Evolutionary conservation across 257 asterid genomes (phyloP), one percentile per base, ranked within the genome.

Genomic region (Nicotiana obtusifolia): DNA sequence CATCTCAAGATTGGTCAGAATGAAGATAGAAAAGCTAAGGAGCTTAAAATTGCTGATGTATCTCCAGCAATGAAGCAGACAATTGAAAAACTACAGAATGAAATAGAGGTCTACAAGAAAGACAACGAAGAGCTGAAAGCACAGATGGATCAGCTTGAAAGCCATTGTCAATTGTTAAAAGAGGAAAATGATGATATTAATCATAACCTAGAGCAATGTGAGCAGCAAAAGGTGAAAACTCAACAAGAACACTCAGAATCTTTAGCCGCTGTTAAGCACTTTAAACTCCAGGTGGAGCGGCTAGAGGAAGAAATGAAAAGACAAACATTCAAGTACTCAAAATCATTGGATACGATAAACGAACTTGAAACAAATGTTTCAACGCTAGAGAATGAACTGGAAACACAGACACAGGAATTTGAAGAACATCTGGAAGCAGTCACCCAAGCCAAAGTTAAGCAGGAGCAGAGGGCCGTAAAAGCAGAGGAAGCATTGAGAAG

Each of bases 401-500:
- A 90, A 86, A 86, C 76, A 37, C 92, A 90, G 87, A 89, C 88
- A 59, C 89, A 77, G 84, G 87, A 81, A 73, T 92, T 90, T 81
- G 90, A 90, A 81, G 91, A 89, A 73, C 90, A 92, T 57, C 82
- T 92, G 80, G 87, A 89, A 87, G 89, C 82, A 81, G 85, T 87
- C 20, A 87, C 87, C 75, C 83, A 84, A 78, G 91, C 85, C 56
- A 93, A 87, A 86, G 85, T 83, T 59, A 89, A 87, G 84, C 93
- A 85, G 91, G 99, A 93, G 86, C 91, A 90, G 79, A 91, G 96
- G 90, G 97, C 97, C 77, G 84, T 84, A 76, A 80, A 80, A 87
- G 96, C 97, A 81, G 98, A 93, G 88, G 98, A 94, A 67, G 93
- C 93, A 68, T 76, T 93, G 77, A 87, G 91, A 85, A 91, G 89